These are phyloP conservation scores for Leccinum uliginosum DNA, from an alignment of 768 basidiomycete species.

Conservation along the genomic window DNA sequence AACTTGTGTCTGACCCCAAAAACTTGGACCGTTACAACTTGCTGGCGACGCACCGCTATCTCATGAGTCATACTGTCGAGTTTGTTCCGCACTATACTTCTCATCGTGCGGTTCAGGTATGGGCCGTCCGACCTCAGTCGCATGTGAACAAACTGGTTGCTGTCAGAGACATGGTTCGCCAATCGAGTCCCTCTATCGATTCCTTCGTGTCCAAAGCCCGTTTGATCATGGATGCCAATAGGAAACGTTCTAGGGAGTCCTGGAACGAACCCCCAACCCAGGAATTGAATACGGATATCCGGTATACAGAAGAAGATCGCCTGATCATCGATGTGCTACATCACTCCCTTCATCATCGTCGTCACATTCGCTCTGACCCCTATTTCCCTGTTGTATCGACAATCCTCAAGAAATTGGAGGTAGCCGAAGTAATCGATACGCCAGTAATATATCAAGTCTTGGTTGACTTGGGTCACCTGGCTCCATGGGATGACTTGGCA, in stretches of 20 bases:
- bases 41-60: slow-evolving; percentile 55
- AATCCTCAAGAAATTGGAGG: slow-evolving; percentile 55
- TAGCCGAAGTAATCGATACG: slow-evolving; percentile 29
- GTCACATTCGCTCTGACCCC: slow-evolving; percentile 57
- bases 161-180: slow-evolving; percentile 47
- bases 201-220: slow-evolving; percentile 51
- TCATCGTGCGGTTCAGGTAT: slow-evolving; percentile 47
- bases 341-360: slow-evolving; percentile 45
- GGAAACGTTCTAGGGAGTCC: slow-evolving; percentile 27
- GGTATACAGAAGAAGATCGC: slow-evolving; percentile 52
- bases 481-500: slow-evolving; percentile 76
- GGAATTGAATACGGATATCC: slow-evolving; percentile 19
- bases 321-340: slow-evolving; percentile 56
- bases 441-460: slow-evolving; percentile 45
- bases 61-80: slow-evolving; percentile 50
- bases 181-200: slow-evolving; percentile 36
- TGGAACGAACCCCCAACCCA: slow-evolving; percentile 29
- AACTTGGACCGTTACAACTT: slow-evolving; percentile 33
- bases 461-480: slow-evolving; percentile 65
- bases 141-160: slow-evolving; percentile 49
- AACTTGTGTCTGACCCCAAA: slow-evolving; percentile 34
- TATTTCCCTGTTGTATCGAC: slow-evolving; percentile 47
- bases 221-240: slow-evolving; percentile 35
- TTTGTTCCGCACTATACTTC: slow-evolving; percentile 48
- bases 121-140: slow-evolving; percentile 58